Base-by-base conservation (phyloP, 345 rosid species). In the Cardamine chenopodiifolia region DNA sequence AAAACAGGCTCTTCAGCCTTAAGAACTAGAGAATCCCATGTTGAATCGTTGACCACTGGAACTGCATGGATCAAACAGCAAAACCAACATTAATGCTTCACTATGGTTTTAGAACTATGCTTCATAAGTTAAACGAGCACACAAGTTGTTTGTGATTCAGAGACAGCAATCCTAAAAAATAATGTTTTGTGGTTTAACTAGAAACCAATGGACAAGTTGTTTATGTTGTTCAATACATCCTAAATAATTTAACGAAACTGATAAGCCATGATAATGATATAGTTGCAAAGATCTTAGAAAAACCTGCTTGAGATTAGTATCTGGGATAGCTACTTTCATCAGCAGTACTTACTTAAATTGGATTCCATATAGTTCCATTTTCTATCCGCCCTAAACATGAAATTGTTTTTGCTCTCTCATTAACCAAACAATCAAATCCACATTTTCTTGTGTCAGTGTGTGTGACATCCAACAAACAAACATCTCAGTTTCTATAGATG, bases 1-100 rank as follows among this genome's bases (percentile, higher is more conserved):
- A 88, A 75, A 54, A 88, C 88, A n/a, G 90, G 86, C 59, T 80
- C 86, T 9, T 84, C 86, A 34, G 88, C 85, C 22, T 83, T 76
- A 57, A 86, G 78, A 12, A 86, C 88, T 4, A 86, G 83, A 12
- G 88, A 82, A 5, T 85, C 56, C 90, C 89, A 87, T 1, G 86
- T 81, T 39, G 83, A 9, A 68, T 85, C 88, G 9, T 72, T 80
- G 23, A 85, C 92, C 9, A 64, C 37, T 50, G 92, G 86, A 76
- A 86, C 92, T 85, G 83, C 64, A 61, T 66, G 8, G 15, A 42
- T 4, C 20, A 7, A 42, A 53, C 3, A 31, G 4, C 18, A 44
- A 39, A 72, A 60, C 56, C 44, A 37, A 65, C 39, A n/a, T 22
- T 2, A 62, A 20, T 7, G 58, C 4, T 56, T n/a, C n/a, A 62